A percentile compares a stretch with the other conserved stretches of the same genome.
Evolutionary conservation across 2,329 filamentous ascomycete species (phyloP).

Genomic region (Aspergillus ochraceoroseus): DNA sequence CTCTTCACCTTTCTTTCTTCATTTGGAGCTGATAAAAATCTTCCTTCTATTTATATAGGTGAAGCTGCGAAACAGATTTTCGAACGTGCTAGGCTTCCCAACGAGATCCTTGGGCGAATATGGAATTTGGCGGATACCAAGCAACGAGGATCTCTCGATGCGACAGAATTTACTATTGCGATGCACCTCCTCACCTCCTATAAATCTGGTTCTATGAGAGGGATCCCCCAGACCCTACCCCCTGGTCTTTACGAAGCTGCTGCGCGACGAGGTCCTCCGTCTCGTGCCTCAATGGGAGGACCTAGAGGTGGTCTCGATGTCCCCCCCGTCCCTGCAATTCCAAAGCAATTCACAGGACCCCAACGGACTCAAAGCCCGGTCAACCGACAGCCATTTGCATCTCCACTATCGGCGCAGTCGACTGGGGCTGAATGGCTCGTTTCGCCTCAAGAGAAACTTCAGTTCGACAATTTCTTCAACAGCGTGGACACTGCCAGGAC

Average conservation of each 20-base stretch:
- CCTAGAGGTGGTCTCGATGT: slow-evolving; percentile 47
- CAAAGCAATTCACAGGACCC: slow-evolving; percentile 67
- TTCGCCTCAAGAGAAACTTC: slow-evolving; percentile 72
- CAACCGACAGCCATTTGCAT: slow-evolving; percentile 47
- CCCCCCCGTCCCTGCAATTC: slow-evolving; percentile 63
- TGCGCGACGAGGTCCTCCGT: slow-evolving; percentile 58
- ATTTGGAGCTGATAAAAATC: slow-evolving; percentile 15
- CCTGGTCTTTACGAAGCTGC: slow-evolving; percentile 87
- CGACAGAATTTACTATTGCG: slow-evolving; percentile 92
- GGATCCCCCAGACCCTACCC: slow-evolving; percentile 73
- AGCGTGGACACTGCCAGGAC: slow-evolving; percentile 74
- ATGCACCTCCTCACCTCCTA: slow-evolving; percentile 95
- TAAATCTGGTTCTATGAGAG: slow-evolving; percentile 75
- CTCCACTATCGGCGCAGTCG: slow-evolving; percentile 50
- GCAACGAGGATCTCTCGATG: slow-evolving; percentile 77
- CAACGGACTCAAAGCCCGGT: slow-evolving; percentile 59
- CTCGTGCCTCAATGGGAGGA: slow-evolving; percentile 48
- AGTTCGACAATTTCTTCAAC: slow-evolving; percentile 81
- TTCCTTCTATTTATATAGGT: slow-evolving; percentile 46
- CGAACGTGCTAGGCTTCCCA: slow-evolving; percentile 83
- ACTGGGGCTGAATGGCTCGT: slow-evolving; percentile 74
- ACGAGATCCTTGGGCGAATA: slow-evolving; percentile 86
- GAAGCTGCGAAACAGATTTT: slow-evolving; percentile 92
- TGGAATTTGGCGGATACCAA: slow-evolving; percentile 95
- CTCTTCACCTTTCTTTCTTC: neutral